Percentiles rank a stretch among this genome's conserved stretches.
Conservation (phyloP, 2,329 filamentous ascomycete genomes). For the Tolypocladium ovalisporum region DNA sequence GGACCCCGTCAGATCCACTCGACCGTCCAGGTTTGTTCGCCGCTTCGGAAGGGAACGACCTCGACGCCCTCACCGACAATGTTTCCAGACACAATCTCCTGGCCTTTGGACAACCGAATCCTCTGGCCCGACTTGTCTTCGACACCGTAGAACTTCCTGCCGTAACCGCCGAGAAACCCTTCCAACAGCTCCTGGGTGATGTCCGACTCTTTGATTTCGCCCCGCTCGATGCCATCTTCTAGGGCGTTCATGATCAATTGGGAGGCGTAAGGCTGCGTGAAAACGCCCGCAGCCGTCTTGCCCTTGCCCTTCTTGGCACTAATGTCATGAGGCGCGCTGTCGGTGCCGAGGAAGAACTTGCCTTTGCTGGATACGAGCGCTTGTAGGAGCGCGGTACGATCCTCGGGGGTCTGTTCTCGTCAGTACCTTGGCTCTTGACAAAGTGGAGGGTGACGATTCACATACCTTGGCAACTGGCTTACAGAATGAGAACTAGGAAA, state of each 20-base stretch:
- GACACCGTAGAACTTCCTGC: conserved; percentile 39
- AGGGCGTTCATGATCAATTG: conserved; percentile 52
- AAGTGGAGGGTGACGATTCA: conserved; percentile 38
- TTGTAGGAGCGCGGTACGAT: conserved; percentile 47
- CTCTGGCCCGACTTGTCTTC: background rate
- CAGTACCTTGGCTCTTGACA: background rate
- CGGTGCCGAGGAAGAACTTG: conserved; percentile 59
- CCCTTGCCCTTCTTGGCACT: conserved; percentile 42
- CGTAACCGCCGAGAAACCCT: conserved; percentile 41
- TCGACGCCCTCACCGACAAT: background rate
- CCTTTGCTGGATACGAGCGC: conserved; percentile 47
- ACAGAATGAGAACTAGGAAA: conserved; percentile 48
- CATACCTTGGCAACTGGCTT: conserved; percentile 63
- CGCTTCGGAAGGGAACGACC: conserved; percentile 1
- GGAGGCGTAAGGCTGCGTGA: conserved; percentile 63
- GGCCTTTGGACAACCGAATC: background rate
- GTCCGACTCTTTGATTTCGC: conserved; percentile 37
- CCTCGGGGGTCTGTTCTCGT: background rate
- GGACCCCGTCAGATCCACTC: background rate
- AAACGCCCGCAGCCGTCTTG: conserved; percentile 61
- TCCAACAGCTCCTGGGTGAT: conserved; percentile 43
- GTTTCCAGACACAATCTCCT: background rate
- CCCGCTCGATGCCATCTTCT: conserved; percentile 47
- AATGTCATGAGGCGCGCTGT: conserved; percentile 54
- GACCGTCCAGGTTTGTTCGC: background rate